These are phyloP conservation scores for Lasiodiplodia sp. DNA, from an alignment of 2,329 filamentous ascomycete species.

Conservation along the genomic window DNA sequence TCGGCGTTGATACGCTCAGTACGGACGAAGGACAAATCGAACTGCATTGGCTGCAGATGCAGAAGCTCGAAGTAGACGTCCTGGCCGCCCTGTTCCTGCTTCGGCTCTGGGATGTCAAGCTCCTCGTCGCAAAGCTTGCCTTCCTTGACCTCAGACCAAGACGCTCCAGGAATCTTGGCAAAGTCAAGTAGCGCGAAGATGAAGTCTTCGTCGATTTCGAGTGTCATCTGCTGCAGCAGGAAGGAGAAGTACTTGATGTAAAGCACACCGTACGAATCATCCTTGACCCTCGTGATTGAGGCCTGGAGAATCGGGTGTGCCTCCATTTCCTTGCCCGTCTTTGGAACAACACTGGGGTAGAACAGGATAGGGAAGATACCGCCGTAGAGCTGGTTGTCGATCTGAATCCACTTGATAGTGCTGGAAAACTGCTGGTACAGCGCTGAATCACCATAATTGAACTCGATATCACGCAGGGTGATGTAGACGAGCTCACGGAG, in stretches of 20 bases:
- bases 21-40: constrained; percentile 95
- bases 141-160: constrained; percentile 83
- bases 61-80: constrained; percentile 98
- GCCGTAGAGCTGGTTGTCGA: constrained; percentile 98
- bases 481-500: constrained; percentile 92
- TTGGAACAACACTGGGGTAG: constrained; percentile 96
- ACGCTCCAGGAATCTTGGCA: constrained; percentile 87
- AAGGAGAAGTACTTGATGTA: constrained; percentile 99
- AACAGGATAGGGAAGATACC: constrained; percentile 97
- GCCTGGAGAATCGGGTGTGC: constrained; percentile 93
- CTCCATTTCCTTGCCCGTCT: constrained; percentile 95
- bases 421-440: constrained; percentile 91
- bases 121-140: constrained; percentile 88
- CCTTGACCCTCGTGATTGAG: constrained; percentile 93
- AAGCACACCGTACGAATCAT: constrained; percentile 95
- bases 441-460: constrained; percentile 92
- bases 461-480: constrained; percentile 87
- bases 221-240: constrained; percentile 94
- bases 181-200: constrained; percentile 96
- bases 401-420: constrained; percentile 97
- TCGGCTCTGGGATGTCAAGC: constrained; percentile 91
- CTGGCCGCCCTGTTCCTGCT: constrained; percentile 81
- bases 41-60: constrained; percentile 97
- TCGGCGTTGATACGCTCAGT: constrained; percentile 97
- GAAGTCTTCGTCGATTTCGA: constrained; percentile 98